phyloP scores from a whole-genome alignment of 768 basidiomycete species.

The Coprinellus micaceus region DNA sequence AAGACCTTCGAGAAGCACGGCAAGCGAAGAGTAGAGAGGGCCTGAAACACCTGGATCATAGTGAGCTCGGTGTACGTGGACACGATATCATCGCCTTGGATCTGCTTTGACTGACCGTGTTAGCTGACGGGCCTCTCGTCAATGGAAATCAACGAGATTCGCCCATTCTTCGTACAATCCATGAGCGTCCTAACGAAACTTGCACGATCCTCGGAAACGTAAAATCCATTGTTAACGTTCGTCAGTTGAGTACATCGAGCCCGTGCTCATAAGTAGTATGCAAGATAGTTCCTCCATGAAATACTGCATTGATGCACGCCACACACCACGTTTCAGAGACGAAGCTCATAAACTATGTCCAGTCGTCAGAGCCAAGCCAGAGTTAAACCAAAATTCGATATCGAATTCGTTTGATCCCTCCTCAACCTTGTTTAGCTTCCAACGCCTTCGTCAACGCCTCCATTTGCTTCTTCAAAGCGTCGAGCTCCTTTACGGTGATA shows the following conservation, averaged over 20 bases:
- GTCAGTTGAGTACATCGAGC: neutral
- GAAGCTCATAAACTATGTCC: too few relatives aligned
- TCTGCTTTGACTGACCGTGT: too few relatives aligned
- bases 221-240: too few relatives aligned
- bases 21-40: slow-evolving; percentile 92
- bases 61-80: slow-evolving; percentile 69
- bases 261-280: neutral
- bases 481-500: slow-evolving; percentile 61
- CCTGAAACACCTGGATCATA: slow-evolving; percentile 74
- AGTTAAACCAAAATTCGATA: too few relatives aligned
- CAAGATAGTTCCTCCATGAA: neutral
- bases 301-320: neutral
- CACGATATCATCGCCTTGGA: neutral
- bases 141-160: slow-evolving; percentile 93
- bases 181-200: slow-evolving; percentile 73
- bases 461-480: slow-evolving; percentile 48
- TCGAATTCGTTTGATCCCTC: too few relatives aligned
- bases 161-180: slow-evolving; percentile 81
- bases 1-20: slow-evolving; percentile 93
- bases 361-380: too few relatives aligned
- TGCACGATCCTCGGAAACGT: slow-evolving; percentile 6
- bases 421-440: slow-evolving; percentile 25
- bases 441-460: slow-evolving; percentile 35
- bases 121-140: slow-evolving; percentile 83
- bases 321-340: too few relatives aligned